Evolutionary conservation across 2,329 filamentous ascomycete species (phyloP).

Genomic region (Fusarium abutilonis): DNA sequence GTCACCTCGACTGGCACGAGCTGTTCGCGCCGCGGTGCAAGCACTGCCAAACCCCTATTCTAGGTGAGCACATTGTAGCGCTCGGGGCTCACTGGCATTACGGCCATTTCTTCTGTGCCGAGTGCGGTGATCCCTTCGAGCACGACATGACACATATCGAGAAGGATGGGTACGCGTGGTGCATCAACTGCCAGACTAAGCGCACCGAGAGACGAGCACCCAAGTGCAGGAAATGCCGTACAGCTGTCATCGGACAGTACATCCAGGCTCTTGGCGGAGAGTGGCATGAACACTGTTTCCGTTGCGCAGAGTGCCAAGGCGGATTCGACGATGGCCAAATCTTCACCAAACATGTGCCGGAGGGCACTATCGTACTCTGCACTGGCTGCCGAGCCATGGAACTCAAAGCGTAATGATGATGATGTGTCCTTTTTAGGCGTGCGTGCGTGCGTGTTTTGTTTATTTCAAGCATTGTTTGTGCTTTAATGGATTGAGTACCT

Average conservation of each 20-base stretch:
- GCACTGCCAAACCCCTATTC: constrained; percentile 94
- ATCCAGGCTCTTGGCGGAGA: constrained; percentile 88
- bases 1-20: constrained; percentile 99
- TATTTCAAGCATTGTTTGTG: constrained; percentile 12
- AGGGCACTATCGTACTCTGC: constrained; percentile 66
- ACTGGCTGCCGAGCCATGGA: constrained; percentile 69
- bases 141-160: constrained; percentile 79
- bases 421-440: constrained; percentile 16
- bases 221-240: constrained; percentile 86
- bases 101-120: constrained; percentile 98
- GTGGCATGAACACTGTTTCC: constrained; percentile 94
- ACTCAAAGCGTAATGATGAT: constrained; percentile 60
- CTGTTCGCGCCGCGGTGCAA: constrained; percentile 92
- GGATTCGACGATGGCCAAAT: constrained; percentile 73
- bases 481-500: constrained; percentile 2
- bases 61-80: constrained; percentile 92
- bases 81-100: constrained; percentile 97
- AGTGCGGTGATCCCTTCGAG: constrained; percentile 96
- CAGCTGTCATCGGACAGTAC: constrained; percentile 88
- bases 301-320: constrained; percentile 72
- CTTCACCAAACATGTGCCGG: constrained; percentile 65
- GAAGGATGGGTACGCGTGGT: constrained; percentile 98
- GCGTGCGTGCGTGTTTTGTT: constrained; percentile 23
- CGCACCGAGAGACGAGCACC: constrained; percentile 87
- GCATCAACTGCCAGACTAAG: constrained; percentile 89